Percentiles rank a stretch among this genome's conserved stretches.
Conservation (phyloP, 2,329 filamentous ascomycete genomes). For the Trichoderma citrinoviride region DNA sequence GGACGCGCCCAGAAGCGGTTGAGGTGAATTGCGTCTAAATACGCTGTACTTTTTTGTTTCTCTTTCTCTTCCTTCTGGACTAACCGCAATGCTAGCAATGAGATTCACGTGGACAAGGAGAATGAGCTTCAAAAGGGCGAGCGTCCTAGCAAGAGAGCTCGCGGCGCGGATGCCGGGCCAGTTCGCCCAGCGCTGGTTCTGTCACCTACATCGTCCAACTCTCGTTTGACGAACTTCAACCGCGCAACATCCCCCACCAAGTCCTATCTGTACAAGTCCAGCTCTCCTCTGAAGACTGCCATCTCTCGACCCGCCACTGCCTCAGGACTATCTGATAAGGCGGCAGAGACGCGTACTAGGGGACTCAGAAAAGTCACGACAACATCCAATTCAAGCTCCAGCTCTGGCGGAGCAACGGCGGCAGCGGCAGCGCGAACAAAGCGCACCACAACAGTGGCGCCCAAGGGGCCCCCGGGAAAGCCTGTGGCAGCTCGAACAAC, state of each 20-base stretch:
- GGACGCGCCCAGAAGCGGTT: slow-evolving; percentile 45
- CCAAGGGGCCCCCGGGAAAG: slow-evolving; percentile 37
- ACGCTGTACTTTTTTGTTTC: slow-evolving; percentile 6
- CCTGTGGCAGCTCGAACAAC: slow-evolving; percentile 45
- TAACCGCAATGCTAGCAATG: slow-evolving; percentile 50
- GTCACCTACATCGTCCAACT: slow-evolving; percentile 81
- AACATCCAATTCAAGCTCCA: slow-evolving; percentile 45
- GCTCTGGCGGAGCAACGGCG: slow-evolving; percentile 38
- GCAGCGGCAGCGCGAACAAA: slow-evolving; percentile 32
- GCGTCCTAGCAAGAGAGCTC: slow-evolving; percentile 67
- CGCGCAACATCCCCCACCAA: slow-evolving; percentile 54
- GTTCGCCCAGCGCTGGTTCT: slow-evolving; percentile 59
- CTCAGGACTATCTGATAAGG: slow-evolving; percentile 55
- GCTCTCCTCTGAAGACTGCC: slow-evolving; percentile 59
- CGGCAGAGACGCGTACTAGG: slow-evolving; percentile 54
- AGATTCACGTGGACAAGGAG: slow-evolving; percentile 71
- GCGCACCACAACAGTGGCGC: slow-evolving; percentile 37
- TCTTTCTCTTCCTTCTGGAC: slow-evolving; percentile 12
- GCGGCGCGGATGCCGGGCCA: slow-evolving; percentile 41
- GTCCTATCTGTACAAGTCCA: slow-evolving; percentile 55
- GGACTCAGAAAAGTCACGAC: slow-evolving; percentile 46
- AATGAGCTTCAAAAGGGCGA: slow-evolving; percentile 60
- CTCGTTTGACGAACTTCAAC: slow-evolving; percentile 56
- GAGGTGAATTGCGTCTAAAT: slow-evolving; percentile 44
- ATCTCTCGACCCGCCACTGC: slow-evolving; percentile 42